A percentile compares a stretch with the other conserved stretches of the same genome.
These are phyloP conservation scores for Metarhizium sp. DNA, from an alignment of 2,329 filamentous ascomycete species.

Conservation along the genomic window DNA sequence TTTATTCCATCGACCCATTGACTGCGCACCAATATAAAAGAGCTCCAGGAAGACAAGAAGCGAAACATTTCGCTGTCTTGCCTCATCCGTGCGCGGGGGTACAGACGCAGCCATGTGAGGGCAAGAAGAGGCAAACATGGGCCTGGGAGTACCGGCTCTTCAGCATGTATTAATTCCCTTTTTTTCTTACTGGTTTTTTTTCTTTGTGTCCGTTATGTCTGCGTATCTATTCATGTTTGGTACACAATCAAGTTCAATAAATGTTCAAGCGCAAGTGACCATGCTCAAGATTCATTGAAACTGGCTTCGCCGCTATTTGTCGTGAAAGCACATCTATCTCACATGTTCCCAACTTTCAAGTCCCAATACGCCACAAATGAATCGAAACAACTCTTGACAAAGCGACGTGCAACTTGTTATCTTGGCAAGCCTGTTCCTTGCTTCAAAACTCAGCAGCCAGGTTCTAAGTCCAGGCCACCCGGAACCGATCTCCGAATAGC, in stretches of 20 bases:
- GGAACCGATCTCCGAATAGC: too few species aligned
- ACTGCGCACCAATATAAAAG: not conserved
- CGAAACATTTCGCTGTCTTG: not conserved
- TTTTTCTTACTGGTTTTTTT: constrained; percentile 21
- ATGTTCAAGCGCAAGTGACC: not conserved
- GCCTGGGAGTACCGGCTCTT: constrained; percentile 22
- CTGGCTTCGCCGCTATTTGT: not conserved
- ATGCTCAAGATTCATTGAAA: not conserved
- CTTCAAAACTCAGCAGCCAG: too few species aligned
- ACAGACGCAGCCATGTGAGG: not conserved
- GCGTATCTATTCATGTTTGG: constrained; percentile 3
- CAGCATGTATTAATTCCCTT: constrained; percentile 41
- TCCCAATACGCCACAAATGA: too few species aligned
- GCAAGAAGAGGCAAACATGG: constrained; percentile 16
- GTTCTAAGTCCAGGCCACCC: too few species aligned
- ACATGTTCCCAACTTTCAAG: too few species aligned
- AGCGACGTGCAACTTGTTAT: too few species aligned
- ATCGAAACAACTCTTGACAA: too few species aligned
- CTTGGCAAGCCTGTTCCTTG: too few species aligned
- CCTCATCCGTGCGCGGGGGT: not conserved
- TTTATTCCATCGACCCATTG: not conserved
- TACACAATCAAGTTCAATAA: not conserved
- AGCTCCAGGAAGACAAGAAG: not conserved
- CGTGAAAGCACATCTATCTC: not conserved
- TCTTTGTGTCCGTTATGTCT: constrained; percentile 9